Percentiles rank a stretch among this genome's conserved stretches.
These are phyloP conservation scores for Macaranga tanarius DNA, from an alignment of 441 rosid species.

Conservation along the genomic window DNA sequence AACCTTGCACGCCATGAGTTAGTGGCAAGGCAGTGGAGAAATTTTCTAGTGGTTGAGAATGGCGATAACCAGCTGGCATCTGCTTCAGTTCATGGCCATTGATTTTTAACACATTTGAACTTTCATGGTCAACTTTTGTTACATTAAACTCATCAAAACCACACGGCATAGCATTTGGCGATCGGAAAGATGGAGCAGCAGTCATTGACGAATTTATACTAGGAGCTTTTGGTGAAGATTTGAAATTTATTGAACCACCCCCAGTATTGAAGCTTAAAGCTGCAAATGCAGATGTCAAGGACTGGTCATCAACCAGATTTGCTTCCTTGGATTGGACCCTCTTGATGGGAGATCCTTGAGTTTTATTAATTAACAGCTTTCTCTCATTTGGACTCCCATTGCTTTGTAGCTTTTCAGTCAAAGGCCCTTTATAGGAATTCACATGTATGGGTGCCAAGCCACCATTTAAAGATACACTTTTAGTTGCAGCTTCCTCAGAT, in stretches of 20 bases:
- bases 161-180: constrained; percentile 30
- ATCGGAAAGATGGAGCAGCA: constrained; percentile 32
- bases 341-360: constrained; percentile 37
- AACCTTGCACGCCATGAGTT: constrained; percentile 43
- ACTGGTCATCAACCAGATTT: constrained; percentile 50
- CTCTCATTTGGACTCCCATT: constrained; percentile 35
- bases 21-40: constrained; percentile 39
- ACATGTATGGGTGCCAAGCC: constrained; percentile 31
- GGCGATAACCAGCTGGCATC: constrained; percentile 49
- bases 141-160: constrained; percentile 38
- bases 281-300: constrained; percentile 56
- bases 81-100: constrained; percentile 41
- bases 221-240: constrained; percentile 30
- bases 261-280: constrained; percentile 44
- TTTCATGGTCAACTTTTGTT: constrained; percentile 34
- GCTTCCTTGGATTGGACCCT: constrained; percentile 40
- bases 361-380: constrained; percentile 24
- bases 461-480: constrained; percentile 30
- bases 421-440: constrained; percentile 38
- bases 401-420: constrained; percentile 33
- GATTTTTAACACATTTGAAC: constrained; percentile 29
- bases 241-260: constrained; percentile 27
- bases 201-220: constrained; percentile 25
- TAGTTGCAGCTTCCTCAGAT: constrained; percentile 38
- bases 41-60: constrained; percentile 39